Evolutionary conservation across 1,284 basidiomycete genomes (phyloP).

Genomic region (Peniophora sp.): DNA sequence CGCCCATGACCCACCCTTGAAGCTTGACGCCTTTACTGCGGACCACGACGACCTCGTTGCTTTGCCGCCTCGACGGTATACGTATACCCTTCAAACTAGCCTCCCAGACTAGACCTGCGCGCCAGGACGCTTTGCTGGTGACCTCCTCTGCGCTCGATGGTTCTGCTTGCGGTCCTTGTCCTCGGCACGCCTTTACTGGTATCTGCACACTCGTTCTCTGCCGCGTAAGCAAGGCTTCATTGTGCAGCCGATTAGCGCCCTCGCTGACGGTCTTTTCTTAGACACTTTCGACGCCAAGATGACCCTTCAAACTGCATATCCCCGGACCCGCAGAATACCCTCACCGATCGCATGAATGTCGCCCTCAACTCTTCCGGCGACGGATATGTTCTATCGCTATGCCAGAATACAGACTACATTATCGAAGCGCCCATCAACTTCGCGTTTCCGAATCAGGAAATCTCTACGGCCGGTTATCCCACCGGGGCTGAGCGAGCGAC

Average conservation of each 20-base stretch:
- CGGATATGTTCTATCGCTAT: constrained; percentile 59
- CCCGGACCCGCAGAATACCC: constrained; percentile 50
- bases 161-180: not conserved
- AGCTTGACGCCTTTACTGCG: no score
- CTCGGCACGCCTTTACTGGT: no score
- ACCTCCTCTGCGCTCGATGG: no score
- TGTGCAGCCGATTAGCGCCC: no score
- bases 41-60: no score
- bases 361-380: constrained; percentile 57
- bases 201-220: not conserved
- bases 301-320: constrained; percentile 32
- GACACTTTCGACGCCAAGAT: constrained; percentile 3
- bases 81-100: no score
- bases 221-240: no score
- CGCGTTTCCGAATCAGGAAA: constrained; percentile 62
- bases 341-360: constrained; percentile 63
- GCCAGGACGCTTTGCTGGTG: no score
- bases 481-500: constrained; percentile 45
- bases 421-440: constrained; percentile 61
- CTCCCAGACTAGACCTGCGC: no score
- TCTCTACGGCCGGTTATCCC: constrained; percentile 71
- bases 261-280: no score
- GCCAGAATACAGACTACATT: constrained; percentile 51
- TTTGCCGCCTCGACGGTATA: no score
- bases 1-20: no score